Conservation (phyloP, 164 flowering plant genomes). For the Vitis labrusca region DNA sequence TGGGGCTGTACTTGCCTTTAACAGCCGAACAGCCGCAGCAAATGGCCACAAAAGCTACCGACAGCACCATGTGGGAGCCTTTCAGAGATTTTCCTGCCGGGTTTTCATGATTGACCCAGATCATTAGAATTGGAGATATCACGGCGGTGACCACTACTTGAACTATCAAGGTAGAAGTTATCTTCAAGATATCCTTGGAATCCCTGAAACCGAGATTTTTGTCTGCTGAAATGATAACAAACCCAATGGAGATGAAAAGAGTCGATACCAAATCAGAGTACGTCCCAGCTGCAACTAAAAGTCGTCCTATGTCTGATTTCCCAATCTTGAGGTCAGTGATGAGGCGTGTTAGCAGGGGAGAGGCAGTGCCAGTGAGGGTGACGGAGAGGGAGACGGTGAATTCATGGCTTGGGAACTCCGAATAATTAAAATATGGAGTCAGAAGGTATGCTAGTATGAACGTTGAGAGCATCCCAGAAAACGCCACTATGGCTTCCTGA, state of each 20-base stretch:
- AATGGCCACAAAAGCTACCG: slow-evolving; percentile 36
- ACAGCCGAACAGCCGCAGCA: slow-evolving; percentile 29
- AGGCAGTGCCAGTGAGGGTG: slow-evolving; percentile 47
- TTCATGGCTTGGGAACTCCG: not conserved
- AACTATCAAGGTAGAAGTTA: slow-evolving; percentile 15
- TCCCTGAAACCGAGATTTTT: too few relatives aligned
- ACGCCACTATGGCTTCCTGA: slow-evolving; percentile 48
- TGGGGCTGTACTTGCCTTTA: slow-evolving; percentile 24
- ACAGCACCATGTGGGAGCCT: slow-evolving; percentile 52
- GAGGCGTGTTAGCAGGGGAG: slow-evolving; percentile 61
- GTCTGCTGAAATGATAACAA: not conserved
- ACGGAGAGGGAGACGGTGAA: slow-evolving; percentile 18
- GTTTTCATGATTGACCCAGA: slow-evolving; percentile 57
- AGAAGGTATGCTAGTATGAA: slow-evolving; percentile 29
- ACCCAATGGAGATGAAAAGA: slow-evolving; percentile 37
- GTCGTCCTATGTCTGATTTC: slow-evolving; percentile 65
- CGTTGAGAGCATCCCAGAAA: slow-evolving; percentile 42
- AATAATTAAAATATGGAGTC: slow-evolving; percentile 21
- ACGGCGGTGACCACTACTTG: slow-evolving; percentile 32
- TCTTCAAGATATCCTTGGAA: not conserved
- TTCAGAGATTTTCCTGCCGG: slow-evolving; percentile 68
- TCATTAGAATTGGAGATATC: slow-evolving; percentile 37
- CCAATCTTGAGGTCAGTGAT: slow-evolving; percentile 70
- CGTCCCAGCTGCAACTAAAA: slow-evolving; percentile 51
- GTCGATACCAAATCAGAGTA: slow-evolving; percentile 53